Evolutionary conservation across 2,329 filamentous ascomycete species (phyloP).

Genomic region (Camptophora hylomeconis): DNA sequence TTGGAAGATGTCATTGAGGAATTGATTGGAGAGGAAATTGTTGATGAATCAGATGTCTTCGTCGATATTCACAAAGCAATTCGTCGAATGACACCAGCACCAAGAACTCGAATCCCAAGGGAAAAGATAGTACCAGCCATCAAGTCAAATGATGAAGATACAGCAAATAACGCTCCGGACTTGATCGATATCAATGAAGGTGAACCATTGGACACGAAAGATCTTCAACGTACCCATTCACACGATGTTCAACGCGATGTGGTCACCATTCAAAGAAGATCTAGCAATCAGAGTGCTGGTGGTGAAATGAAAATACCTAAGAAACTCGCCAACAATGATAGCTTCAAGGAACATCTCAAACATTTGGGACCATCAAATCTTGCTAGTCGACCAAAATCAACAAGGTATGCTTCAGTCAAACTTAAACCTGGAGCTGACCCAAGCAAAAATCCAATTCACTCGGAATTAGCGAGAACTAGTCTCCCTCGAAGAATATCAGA

Average conservation of each 20-base stretch:
- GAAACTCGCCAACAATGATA: slow-evolving; percentile 39
- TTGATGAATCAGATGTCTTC: slow-evolving; percentile 97
- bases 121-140: slow-evolving; percentile 39
- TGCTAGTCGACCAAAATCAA: slow-evolving; percentile 46
- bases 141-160: slow-evolving; percentile 20
- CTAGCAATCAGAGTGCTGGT: slow-evolving; percentile 19
- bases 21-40: slow-evolving; percentile 96
- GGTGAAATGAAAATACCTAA: slow-evolving; percentile 23
- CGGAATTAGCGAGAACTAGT: no score
- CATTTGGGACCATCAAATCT: slow-evolving; percentile 53
- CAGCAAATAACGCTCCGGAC: slow-evolving; percentile 20
- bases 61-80: slow-evolving; percentile 98
- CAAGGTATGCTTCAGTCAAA: slow-evolving; percentile 50
- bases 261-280: slow-evolving; percentile 21
- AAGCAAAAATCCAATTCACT: no score
- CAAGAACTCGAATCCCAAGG: slow-evolving; percentile 57
- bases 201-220: slow-evolving; percentile 19
- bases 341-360: slow-evolving; percentile 46
- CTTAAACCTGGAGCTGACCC: slow-evolving; percentile 44
- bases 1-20: slow-evolving; percentile 98
- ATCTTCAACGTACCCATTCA: slow-evolving; percentile 13
- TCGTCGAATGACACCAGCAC: slow-evolving; percentile 71
- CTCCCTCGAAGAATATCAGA: slow-evolving; percentile 16
- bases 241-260: slow-evolving; percentile 19
- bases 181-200: slow-evolving; percentile 36